These are phyloP conservation scores for Vachellia collinsii DNA, from an alignment of 306 rosid genomes.

Conservation along the genomic window DNA sequence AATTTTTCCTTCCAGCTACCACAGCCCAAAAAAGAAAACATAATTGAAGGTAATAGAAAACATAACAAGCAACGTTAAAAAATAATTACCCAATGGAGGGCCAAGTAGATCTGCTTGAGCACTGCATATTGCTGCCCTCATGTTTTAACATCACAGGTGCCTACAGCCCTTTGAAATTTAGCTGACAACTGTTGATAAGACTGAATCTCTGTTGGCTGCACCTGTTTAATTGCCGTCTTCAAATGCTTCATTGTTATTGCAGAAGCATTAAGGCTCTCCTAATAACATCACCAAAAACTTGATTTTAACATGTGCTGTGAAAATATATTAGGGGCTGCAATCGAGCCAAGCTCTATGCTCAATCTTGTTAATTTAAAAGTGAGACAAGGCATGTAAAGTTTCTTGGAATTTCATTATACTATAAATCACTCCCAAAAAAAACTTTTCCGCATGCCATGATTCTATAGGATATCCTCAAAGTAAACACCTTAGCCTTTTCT, in stretches of 20 bases:
- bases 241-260: constrained; percentile 77
- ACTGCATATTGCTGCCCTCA: constrained; percentile 36
- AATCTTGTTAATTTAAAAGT: not conserved
- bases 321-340: not conserved
- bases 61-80: constrained; percentile 27
- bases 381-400: not conserved
- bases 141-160: constrained; percentile 45
- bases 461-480: not conserved
- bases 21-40: constrained; percentile 31
- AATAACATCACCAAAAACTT: constrained; percentile 31
- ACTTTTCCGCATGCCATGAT: not conserved
- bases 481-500: not conserved
- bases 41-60: not conserved
- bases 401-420: not conserved
- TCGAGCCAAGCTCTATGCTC: not conserved
- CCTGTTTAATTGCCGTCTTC: constrained; percentile 59
- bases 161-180: constrained; percentile 75
- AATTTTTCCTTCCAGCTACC: constrained; percentile 13
- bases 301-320: not conserved
- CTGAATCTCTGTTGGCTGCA: constrained; percentile 67
- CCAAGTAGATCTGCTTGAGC: constrained; percentile 34
- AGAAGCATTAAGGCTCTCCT: constrained; percentile 73
- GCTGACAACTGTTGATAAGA: constrained; percentile 66
- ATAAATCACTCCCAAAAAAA: not conserved
- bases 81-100: constrained; percentile 53